phyloP scores from a whole-genome alignment of 1,284 basidiomycete species.

The Leccinum angustisporum region DNA sequence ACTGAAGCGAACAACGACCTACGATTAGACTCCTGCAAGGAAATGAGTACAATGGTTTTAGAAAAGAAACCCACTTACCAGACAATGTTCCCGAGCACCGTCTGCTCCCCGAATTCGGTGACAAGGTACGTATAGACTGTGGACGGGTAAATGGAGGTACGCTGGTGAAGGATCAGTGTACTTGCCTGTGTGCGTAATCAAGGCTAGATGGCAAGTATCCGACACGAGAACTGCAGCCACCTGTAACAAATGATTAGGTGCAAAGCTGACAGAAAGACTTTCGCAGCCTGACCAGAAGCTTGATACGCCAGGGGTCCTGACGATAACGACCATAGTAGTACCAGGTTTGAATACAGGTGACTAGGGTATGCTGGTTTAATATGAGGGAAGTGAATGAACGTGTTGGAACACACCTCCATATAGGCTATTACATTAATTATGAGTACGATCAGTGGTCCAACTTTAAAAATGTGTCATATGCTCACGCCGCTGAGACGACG shows the following conservation, averaged over 20 bases:
- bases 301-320: conserved; percentile 48
- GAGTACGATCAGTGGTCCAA: conserved; percentile 2
- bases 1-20: conserved; percentile 14
- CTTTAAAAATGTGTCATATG: conserved; percentile 11
- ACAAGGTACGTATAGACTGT: conserved; percentile 55
- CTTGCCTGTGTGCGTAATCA: conserved; percentile 58
- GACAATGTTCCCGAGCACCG: conserved; percentile 40
- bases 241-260: conserved; percentile 28
- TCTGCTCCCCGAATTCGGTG: conserved; percentile 27
- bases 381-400: background rate
- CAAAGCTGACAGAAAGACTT: background rate
- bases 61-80: conserved; percentile 39
- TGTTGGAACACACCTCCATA: conserved; percentile 47
- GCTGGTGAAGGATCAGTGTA: background rate
- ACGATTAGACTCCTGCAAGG: conserved; percentile 49
- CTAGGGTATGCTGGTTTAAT: conserved; percentile 31
- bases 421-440: conserved; percentile 35
- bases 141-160: background rate
- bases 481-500: conserved; percentile 49
- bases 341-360: conserved; percentile 59
- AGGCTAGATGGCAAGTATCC: conserved; percentile 55
- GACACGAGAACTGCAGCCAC: conserved; percentile 50
- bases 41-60: background rate
- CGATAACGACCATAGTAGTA: conserved; percentile 55
- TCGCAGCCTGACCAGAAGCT: conserved; percentile 39